Conservation (phyloP, 176 grass and related monocot genomes). For the Dactylis glomerata region DNA sequence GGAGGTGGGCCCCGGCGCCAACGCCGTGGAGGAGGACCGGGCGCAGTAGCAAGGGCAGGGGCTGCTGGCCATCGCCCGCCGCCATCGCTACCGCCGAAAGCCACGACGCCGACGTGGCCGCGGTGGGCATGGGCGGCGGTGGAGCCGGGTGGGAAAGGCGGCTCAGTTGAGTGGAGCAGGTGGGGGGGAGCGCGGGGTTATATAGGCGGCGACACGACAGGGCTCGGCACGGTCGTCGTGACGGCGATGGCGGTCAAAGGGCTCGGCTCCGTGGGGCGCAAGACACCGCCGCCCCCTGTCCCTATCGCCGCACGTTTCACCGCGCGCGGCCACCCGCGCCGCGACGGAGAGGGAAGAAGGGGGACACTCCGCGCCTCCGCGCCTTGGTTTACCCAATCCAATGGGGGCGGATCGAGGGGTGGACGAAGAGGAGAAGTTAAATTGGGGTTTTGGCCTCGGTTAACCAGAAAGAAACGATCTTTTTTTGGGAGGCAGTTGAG, state of each 20-base stretch:
- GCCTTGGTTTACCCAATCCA: too few species aligned
- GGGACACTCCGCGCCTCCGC: too few species aligned
- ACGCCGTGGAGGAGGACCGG: slow-evolving; percentile 21
- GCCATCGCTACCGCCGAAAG: slow-evolving; percentile 1
- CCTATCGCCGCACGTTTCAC: background rate
- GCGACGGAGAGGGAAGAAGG: background rate
- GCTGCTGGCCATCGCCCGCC: background rate
- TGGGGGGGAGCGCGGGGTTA: background rate
- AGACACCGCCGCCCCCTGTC: background rate
- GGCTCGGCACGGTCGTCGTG: background rate
- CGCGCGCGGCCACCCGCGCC: background rate
- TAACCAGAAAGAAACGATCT: too few species aligned
- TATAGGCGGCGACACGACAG: background rate
- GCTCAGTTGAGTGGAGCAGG: background rate
- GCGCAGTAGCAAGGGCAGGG: background rate
- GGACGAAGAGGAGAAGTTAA: too few species aligned
- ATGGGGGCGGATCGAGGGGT: too few species aligned
- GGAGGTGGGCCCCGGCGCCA: background rate
- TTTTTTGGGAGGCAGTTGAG: too few species aligned
- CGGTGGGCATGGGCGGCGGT: background rate
- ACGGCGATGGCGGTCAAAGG: background rate
- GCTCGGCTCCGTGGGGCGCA: slow-evolving; percentile 24
- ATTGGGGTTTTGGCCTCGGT: too few species aligned
- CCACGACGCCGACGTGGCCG: background rate
- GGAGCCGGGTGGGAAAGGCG: too few species aligned